A percentile compares a stretch with the other conserved stretches of the same genome.
phyloP scores from a whole-genome alignment of 1,139 yeast species.

The Candida frijolesensis region DNA sequence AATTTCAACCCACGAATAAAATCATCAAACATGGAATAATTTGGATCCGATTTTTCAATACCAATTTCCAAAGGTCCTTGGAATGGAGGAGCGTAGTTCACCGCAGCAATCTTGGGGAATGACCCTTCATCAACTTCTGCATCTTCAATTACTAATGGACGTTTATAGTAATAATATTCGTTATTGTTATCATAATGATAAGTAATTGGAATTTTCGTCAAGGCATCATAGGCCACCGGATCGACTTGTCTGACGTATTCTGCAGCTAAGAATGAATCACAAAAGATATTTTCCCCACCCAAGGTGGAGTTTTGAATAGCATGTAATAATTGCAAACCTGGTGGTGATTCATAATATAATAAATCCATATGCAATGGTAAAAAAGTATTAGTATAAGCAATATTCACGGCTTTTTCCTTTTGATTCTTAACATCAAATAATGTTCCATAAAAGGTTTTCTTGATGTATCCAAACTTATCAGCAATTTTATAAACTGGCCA shows the following conservation, averaged over 20 bases:
- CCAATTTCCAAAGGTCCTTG: slow-evolving; percentile 77
- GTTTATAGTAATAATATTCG: slow-evolving; percentile 62
- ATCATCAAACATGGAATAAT: slow-evolving; percentile 25
- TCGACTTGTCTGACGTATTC: slow-evolving; percentile 54
- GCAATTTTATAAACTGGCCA: slow-evolving; percentile 57
- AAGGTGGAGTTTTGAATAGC: slow-evolving; percentile 60
- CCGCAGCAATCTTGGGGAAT: slow-evolving; percentile 50
- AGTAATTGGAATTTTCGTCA: slow-evolving; percentile 65
- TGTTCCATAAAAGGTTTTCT: slow-evolving; percentile 73
- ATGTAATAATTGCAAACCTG: slow-evolving; percentile 77
- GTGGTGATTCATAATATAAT: slow-evolving; percentile 80
- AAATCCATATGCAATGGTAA: slow-evolving; percentile 83
- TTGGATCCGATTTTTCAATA: slow-evolving; percentile 33
- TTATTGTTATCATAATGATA: slow-evolving; percentile 70
- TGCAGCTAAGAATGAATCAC: slow-evolving; percentile 77
- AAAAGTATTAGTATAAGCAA: slow-evolving; percentile 69
- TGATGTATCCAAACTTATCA: slow-evolving; percentile 66
- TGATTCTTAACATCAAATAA: slow-evolving; percentile 69
- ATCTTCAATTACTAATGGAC: slow-evolving; percentile 70
- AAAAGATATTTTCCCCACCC: slow-evolving; percentile 75
- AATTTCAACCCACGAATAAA: slow-evolving; percentile 60
- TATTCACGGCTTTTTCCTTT: slow-evolving; percentile 62
- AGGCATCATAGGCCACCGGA: slow-evolving; percentile 64
- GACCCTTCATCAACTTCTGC: slow-evolving; percentile 27
- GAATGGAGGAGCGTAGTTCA: slow-evolving; percentile 83